Percentiles rank a stretch among this genome's conserved stretches.
These are phyloP conservation scores for Herpetomonas tarakana DNA, from an alignment of 208 protist species.

Conservation along the genomic window DNA sequence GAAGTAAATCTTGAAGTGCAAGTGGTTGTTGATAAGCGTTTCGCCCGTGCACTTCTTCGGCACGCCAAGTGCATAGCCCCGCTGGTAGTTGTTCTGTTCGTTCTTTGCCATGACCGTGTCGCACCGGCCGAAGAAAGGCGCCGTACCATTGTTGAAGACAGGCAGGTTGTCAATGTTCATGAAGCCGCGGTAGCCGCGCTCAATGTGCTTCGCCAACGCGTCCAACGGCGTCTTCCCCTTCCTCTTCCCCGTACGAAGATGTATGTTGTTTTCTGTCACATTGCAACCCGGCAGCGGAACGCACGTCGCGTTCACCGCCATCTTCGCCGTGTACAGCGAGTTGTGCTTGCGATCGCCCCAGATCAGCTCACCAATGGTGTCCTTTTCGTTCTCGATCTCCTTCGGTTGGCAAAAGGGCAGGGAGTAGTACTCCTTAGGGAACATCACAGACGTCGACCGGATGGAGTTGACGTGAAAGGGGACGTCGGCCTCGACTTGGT, in stretches of 20 bases:
- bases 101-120: constrained; percentile 16
- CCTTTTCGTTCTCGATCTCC: constrained; percentile 23
- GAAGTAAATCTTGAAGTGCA: constrained; percentile 77
- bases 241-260: constrained; percentile 18
- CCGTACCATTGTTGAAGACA: constrained; percentile 33
- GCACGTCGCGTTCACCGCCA: constrained; percentile 45
- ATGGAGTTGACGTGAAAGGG: constrained; percentile 65
- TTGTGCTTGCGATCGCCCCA: constrained; percentile 73
- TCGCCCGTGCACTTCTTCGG: constrained; percentile 29
- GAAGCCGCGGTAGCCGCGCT: constrained; percentile 73
- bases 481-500: constrained; percentile 39
- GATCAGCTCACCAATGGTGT: constrained; percentile 73
- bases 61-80: constrained; percentile 74
- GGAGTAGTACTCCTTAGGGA: constrained; percentile 66
- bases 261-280: constrained; percentile 21
- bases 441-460: constrained; percentile 59
- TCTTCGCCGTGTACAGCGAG: constrained; percentile 66
- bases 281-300: constrained; percentile 42
- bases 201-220: constrained; percentile 52
- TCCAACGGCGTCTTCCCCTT: background rate
- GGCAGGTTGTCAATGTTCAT: constrained; percentile 87
- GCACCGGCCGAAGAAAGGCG: constrained; percentile 13
- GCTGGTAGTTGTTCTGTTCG: constrained; percentile 27
- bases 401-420: constrained; percentile 62
- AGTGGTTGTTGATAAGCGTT: constrained; percentile 75